These are phyloP conservation scores for Mycena galopus DNA, from an alignment of 768 basidiomycete genomes.

Conservation along the genomic window DNA sequence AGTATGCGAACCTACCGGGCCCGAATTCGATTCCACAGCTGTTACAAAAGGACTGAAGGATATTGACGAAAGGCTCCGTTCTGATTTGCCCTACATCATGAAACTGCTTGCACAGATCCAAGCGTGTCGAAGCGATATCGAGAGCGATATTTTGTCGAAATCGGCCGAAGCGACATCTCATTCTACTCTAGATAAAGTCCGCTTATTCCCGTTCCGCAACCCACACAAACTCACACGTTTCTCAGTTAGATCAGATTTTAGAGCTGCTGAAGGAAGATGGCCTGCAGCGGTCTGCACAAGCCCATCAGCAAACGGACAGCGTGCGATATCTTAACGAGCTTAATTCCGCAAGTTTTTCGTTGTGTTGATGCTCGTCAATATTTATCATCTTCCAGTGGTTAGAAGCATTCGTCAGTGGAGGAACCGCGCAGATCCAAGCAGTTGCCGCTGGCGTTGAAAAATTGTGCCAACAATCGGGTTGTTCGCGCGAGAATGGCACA, in stretches of 20 bases:
- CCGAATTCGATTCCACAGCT: constrained; percentile 25
- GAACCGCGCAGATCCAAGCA: constrained; percentile 77
- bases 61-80: constrained; percentile 54
- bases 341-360: constrained; percentile 65
- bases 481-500: constrained; percentile 36
- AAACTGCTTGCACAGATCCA: constrained; percentile 49
- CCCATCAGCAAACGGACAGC: constrained; percentile 80
- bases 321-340: constrained; percentile 85
- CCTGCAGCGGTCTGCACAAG: constrained; percentile 60
- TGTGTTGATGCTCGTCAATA: background rate
- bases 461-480: constrained; percentile 68
- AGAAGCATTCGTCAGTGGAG: constrained; percentile 83
- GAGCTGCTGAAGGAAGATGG: constrained; percentile 62
- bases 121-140: constrained; percentile 36
- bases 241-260: constrained; percentile 60
- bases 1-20: constrained; percentile 33
- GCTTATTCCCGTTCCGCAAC: background rate
- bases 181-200: constrained; percentile 27
- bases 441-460: constrained; percentile 72
- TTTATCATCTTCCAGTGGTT: constrained; percentile 71
- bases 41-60: constrained; percentile 53
- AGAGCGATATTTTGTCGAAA: constrained; percentile 5
- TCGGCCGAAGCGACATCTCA: constrained; percentile 33
- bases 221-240: constrained; percentile 5
- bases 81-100: constrained; percentile 52